Base-by-base conservation (phyloP, 2,329 filamentous ascomycete genomes). In the Tolypocladium album region DNA sequence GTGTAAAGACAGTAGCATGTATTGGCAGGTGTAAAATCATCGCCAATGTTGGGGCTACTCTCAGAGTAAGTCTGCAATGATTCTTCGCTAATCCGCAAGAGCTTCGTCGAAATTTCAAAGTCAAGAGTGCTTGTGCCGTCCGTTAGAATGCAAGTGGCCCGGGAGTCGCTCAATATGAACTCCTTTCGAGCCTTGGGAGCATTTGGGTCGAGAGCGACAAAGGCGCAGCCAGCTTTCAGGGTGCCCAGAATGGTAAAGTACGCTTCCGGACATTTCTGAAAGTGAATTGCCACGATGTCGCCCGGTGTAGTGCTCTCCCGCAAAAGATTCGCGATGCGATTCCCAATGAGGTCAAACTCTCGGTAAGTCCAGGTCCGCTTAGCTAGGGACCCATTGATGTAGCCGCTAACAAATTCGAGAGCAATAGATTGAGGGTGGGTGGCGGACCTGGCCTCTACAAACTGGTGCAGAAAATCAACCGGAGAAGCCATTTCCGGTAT, bases 1-100 rank as follows among this genome's bases (percentile, higher is more conserved):
- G 91, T 96, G 71, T 95, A 96, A 1, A 96, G 78, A 61, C 90
- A 93, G 69, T 95, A 96, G 65, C 88, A 91, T 0, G 85, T 84
- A 64, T 87, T 82, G 27, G 81, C 76, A 17, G 71, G 69, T n/a
- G 61, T 65, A 38, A 77, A 69, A 0, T 2, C 31, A 1, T 47
- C 8, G 12, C 43, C 58, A 2, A 65, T 45, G 6, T 60, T 45
- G 27, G 55, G 62, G 55, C 34, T 60, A 34, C 52, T 64, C 17
- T 61, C 62, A 22, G 70, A 63, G 53, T 45, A 58, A 4, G 17
- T 34, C 50, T 64, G 61, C 9, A 84, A 63, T 1, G 57, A 58
- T 0, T 59, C 61, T 20, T 76, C 69, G 3, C 71, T 67, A 58
- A 75, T 69, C 22, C 59, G 63, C 0, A 81, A 52, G 0, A 77